Evolutionary conservation across 768 basidiomycete species (phyloP).

Genomic region (Auriscalpium microsporum): DNA sequence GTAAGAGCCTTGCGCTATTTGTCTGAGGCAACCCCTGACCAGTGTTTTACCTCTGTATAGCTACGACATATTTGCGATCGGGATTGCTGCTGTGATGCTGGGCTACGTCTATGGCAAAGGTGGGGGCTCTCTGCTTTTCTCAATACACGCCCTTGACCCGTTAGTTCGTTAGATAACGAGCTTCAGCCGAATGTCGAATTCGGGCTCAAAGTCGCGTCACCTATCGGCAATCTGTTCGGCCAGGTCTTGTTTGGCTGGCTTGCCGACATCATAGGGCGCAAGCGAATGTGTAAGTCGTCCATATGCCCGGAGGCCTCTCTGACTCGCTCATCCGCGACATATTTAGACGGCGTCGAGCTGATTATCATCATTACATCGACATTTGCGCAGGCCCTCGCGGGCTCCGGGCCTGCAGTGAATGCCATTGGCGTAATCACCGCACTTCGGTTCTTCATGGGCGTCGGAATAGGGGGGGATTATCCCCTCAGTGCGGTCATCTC

Average conservation of each 20-base stretch:
- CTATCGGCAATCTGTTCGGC: constrained; percentile 32
- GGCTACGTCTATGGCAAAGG: constrained; percentile 62
- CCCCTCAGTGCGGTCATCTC: constrained; percentile 81
- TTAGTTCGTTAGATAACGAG: constrained; percentile 6
- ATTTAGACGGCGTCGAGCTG: constrained; percentile 57
- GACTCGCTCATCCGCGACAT: background rate
- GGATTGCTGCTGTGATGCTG: constrained; percentile 75
- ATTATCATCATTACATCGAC: constrained; percentile 78
- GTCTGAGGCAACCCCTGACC: background rate
- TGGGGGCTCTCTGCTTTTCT: background rate
- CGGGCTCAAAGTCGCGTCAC: constrained; percentile 35
- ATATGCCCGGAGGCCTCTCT: too few relatives aligned
- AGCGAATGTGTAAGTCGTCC: constrained; percentile 52
- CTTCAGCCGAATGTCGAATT: constrained; percentile 39
- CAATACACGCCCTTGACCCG: background rate
- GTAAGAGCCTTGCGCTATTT: constrained; percentile 25
- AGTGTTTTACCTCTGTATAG: constrained; percentile 19
- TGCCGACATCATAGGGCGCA: constrained; percentile 35
- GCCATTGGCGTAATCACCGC: constrained; percentile 72
- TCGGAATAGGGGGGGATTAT: constrained; percentile 88
- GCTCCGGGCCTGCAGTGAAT: constrained; percentile 52
- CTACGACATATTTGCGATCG: constrained; percentile 88
- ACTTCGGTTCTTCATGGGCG: constrained; percentile 78
- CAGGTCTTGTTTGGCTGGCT: constrained; percentile 39
- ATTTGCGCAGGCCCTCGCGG: constrained; percentile 73